Evolutionary conservation across 1,139 yeast genomes (phyloP).

Genomic region (Zygosaccharomyces sapae): DNA sequence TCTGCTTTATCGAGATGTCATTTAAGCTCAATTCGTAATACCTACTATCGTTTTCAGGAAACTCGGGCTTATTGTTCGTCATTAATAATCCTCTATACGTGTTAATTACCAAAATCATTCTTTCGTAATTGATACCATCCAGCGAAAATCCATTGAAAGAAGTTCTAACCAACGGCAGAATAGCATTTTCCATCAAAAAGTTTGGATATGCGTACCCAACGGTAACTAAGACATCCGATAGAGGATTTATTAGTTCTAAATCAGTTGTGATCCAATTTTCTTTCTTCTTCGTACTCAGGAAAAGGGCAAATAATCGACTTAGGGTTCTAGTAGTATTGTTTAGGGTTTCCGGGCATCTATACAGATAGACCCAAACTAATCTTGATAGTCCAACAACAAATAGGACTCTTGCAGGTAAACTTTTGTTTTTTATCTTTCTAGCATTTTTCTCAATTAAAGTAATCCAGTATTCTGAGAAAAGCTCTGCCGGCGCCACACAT

Average conservation of each 20-base stretch:
- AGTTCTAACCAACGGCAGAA: constrained; percentile 54
- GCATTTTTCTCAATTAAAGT: constrained; percentile 52
- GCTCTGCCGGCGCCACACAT: constrained; percentile 74
- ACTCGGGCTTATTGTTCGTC: constrained; percentile 65
- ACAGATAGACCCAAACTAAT: constrained; percentile 83
- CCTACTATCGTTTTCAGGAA: constrained; percentile 64
- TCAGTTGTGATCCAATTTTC: constrained; percentile 71
- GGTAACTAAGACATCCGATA: constrained; percentile 67
- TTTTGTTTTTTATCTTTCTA: constrained; percentile 42
- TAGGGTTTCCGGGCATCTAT: constrained; percentile 80
- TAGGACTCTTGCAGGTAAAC: constrained; percentile 56
- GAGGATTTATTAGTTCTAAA: constrained; percentile 54
- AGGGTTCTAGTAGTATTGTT: constrained; percentile 76
- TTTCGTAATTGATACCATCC: constrained; percentile 67
- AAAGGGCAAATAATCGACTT: constrained; percentile 51
- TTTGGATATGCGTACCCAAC: constrained; percentile 78
- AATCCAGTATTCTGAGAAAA: constrained; percentile 75
- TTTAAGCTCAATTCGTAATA: constrained; percentile 33
- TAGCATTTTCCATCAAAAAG: constrained; percentile 70
- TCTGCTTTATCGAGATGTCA: constrained; percentile 32
- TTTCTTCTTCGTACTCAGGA: constrained; percentile 58
- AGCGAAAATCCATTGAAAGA: constrained; percentile 52
- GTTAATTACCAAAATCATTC: constrained; percentile 62
- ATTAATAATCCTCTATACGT: constrained; percentile 69
- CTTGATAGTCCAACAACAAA: constrained; percentile 66